Conservation (phyloP, 1,284 basidiomycete genomes). For the Marasmius oreades region DNA sequence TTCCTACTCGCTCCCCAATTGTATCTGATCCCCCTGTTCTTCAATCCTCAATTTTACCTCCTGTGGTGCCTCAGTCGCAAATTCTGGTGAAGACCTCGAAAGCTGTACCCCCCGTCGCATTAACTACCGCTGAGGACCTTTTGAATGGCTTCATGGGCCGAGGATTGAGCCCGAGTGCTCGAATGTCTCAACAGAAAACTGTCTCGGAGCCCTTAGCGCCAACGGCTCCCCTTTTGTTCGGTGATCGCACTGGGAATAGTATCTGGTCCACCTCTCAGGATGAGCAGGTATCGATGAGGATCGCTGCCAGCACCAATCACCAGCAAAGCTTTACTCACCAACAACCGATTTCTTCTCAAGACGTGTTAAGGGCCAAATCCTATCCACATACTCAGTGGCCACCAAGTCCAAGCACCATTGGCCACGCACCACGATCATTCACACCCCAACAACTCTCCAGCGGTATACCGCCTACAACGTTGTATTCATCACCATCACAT, state of each 20-base stretch:
- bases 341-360: background rate
- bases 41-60: background rate
- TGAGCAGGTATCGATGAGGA: conserved; percentile 33
- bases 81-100: background rate
- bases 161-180: conserved; percentile 47
- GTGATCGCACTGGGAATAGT: conserved; percentile 38
- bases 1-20: conserved; percentile 5
- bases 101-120: conserved; percentile 8
- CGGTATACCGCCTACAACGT: conserved; percentile 23
- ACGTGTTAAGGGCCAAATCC: background rate
- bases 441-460: conserved; percentile 24
- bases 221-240: conserved; percentile 40
- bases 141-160: conserved; percentile 19
- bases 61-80: background rate
- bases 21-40: conserved; percentile 3
- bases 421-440: conserved; percentile 23
- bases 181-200: conserved; percentile 18
- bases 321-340: background rate
- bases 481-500: conserved; percentile 6
- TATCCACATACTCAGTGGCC: background rate
- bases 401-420: conserved; percentile 17
- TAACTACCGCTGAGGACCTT: conserved; percentile 22
- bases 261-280: conserved; percentile 56
- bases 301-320: conserved; percentile 19
- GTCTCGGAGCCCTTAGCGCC: conserved; percentile 30